phyloP scores from a whole-genome alignment of 441 rosid species.

The Francoa sonchifolia region DNA sequence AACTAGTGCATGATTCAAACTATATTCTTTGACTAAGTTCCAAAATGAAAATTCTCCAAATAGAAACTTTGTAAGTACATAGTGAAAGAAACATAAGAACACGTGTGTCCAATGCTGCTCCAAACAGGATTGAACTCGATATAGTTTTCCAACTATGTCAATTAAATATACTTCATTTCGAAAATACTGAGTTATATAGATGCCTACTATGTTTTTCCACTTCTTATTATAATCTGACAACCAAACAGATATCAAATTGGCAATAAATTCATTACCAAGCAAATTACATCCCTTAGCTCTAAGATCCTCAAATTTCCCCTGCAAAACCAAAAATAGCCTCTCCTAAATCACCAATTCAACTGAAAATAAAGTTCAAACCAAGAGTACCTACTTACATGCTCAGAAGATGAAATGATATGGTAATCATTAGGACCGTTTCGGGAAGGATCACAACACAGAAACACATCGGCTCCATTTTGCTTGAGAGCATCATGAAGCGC shows the following conservation, averaged over 20 bases:
- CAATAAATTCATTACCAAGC: constrained; percentile 36
- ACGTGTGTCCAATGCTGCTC: no score
- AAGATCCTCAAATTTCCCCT: constrained; percentile 91
- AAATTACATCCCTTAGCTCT: constrained; percentile 73
- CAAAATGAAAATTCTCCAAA: background rate
- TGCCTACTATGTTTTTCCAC: no score
- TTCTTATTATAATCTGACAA: no score
- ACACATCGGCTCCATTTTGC: constrained; percentile 70
- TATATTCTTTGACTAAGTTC: background rate
- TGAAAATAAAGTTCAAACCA: background rate
- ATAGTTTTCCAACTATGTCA: no score
- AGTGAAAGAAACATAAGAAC: no score
- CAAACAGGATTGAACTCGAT: no score
- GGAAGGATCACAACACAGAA: constrained; percentile 92
- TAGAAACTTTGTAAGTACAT: no score
- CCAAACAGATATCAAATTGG: no score
- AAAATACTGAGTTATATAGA: no score
- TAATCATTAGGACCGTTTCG: constrained; percentile 56
- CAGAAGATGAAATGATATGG: constrained; percentile 75
- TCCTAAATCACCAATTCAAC: background rate
- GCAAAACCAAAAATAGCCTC: constrained; percentile 11
- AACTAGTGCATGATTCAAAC: background rate
- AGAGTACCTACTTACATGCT: constrained; percentile 32
- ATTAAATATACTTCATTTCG: no score
- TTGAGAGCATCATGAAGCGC: constrained; percentile 78